Evolutionary conservation across 257 asterid species (phyloP).

Genomic region (Solanum ahanhuiri): DNA sequence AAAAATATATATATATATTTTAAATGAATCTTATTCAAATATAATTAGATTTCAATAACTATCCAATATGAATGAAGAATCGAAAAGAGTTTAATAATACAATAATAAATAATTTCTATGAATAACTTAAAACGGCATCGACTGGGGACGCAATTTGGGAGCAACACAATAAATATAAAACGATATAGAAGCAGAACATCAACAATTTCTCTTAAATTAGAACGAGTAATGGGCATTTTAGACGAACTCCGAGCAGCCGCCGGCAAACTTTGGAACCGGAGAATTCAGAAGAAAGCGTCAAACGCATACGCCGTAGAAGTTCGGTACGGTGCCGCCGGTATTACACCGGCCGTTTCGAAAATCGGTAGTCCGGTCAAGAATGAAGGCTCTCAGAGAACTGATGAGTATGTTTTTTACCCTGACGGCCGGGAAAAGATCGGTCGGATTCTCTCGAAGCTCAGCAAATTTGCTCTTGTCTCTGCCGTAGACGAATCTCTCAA

Average conservation of each 20-base stretch:
- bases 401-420: constrained; percentile 17
- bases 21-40: no score
- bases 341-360: neutral
- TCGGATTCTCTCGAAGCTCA: constrained; percentile 12
- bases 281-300: neutral
- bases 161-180: neutral
- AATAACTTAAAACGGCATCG: neutral
- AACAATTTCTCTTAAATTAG: neutral
- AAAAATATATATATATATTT: no score
- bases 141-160: neutral
- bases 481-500: constrained; percentile 41
- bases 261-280: constrained; percentile 6
- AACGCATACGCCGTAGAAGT: neutral
- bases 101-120: neutral
- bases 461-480: constrained; percentile 43
- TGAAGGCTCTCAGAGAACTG: constrained; percentile 2
- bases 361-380: neutral
- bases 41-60: no score
- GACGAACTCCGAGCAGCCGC: constrained; percentile 12
- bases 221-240: neutral
- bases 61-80: no score
- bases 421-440: constrained; percentile 11
- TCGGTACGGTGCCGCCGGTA: neutral
- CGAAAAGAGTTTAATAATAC: no score
- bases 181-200: neutral